Evolutionary conservation across 2,329 filamentous ascomycete genomes (phyloP).

Genomic region (Fusarium mangiferae): DNA sequence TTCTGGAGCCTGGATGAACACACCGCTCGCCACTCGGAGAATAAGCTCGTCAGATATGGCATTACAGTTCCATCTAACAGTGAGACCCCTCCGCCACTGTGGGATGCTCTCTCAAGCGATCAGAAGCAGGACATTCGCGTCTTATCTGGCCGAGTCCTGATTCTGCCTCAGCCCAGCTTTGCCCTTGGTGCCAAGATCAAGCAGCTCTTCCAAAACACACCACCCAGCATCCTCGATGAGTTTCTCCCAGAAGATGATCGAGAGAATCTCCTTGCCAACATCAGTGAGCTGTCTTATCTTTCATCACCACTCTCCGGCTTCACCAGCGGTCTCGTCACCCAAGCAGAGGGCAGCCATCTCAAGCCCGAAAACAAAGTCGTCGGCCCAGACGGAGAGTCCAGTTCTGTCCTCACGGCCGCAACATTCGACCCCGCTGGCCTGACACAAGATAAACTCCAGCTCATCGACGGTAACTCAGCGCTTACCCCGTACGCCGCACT

Average conservation of each 20-base stretch:
- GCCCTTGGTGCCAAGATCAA: slow-evolving; percentile 46
- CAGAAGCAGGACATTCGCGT: slow-evolving; percentile 35
- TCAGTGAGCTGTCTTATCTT: slow-evolving; percentile 32
- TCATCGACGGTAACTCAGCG: slow-evolving; percentile 23
- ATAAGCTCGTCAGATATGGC: neutral
- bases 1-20: slow-evolving; percentile 48
- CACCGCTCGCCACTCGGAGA: slow-evolving; percentile 14
- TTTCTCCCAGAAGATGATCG: slow-evolving; percentile 21
- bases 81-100: neutral
- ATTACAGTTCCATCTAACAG: neutral
- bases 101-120: neutral
- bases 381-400: neutral
- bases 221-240: slow-evolving; percentile 29
- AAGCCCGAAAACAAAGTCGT: slow-evolving; percentile 48
- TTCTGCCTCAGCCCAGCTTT: slow-evolving; percentile 55
- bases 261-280: neutral
- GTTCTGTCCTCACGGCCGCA: neutral
- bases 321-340: slow-evolving; percentile 47
- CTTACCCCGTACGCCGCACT: slow-evolving; percentile 51
- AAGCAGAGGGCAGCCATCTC: slow-evolving; percentile 51
- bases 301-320: slow-evolving; percentile 49
- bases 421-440: neutral
- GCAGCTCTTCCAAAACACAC: slow-evolving; percentile 48
- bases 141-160: slow-evolving; percentile 50
- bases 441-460: slow-evolving; percentile 28